Evolutionary conservation across 768 basidiomycete genomes (phyloP), one percentile per base, ranked within the genome.

Genomic region (Cyclocybe aegerita): DNA sequence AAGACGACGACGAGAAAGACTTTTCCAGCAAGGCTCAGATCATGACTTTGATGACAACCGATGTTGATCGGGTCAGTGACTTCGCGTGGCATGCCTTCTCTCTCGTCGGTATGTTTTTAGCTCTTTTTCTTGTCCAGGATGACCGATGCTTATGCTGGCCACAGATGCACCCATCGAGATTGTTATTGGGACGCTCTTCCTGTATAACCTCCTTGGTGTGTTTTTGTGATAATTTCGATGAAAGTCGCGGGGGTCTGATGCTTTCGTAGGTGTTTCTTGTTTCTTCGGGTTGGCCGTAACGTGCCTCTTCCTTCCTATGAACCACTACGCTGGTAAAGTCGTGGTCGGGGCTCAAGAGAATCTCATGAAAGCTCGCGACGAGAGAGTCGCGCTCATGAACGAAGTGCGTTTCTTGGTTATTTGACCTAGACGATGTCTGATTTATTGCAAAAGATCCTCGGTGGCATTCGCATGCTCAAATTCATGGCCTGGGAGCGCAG

Each of bases 31-130:
- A 85, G 61, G 80, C 82, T 5, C 82, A 96, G 70, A 85, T 97
- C 59, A 94, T 96, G 93, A 95, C 90, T 2, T 79, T 96, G 29
- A 94, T 96, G 90, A 95, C 93, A 5, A 93, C 92, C 4, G 93
- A 97, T 57, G 91, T 94, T 29, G 92, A 95, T 65, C 80, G 93
- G 48, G 86, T 95, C 54, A 83, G 86, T 65, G 90, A 95, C 44
- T 90, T 95, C 60, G 70, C 83, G 1, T 89, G 83, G 83, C 87
- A 92, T 63, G 56, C 87, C 45, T 91, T 88, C 62, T 73, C 86
- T 1, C 77, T 92, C 35, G 75, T 92, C 47, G 87, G 88, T 86
- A 54, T 43, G 79, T 55, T 11, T 14, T 41, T 10, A 31, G 15
- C 7, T 31, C 35, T 34, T 30, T 31, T 4, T 23, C 23, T 23